Evolutionary conservation across 2,329 filamentous ascomycete genomes (phyloP).

Genomic region (Hyphodiscus sp.): DNA sequence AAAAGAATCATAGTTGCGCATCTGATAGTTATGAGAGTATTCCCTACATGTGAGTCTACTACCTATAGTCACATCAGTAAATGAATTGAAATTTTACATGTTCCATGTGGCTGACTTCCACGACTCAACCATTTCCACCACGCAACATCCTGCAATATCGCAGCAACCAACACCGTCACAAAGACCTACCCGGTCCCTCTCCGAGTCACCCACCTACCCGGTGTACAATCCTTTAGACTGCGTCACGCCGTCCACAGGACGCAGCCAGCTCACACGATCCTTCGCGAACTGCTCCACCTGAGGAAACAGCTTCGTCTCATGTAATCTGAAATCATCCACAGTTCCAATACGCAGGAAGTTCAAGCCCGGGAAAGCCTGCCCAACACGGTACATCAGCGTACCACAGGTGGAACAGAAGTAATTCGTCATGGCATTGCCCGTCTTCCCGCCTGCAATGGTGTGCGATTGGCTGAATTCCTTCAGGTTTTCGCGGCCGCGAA

Average conservation of each 20-base stretch:
- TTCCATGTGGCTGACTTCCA: too few species aligned
- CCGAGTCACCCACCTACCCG: too few species aligned
- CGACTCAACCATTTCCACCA: too few species aligned
- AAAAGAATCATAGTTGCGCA: too few species aligned
- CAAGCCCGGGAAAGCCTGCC: background rate
- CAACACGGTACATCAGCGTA: constrained; percentile 46
- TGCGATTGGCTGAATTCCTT: constrained; percentile 38
- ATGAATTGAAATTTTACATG: too few species aligned
- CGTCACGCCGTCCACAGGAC: constrained; percentile 30
- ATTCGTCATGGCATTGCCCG: constrained; percentile 50
- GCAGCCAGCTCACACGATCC: constrained; percentile 44
- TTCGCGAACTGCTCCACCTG: constrained; percentile 44
- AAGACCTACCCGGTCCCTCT: too few species aligned
- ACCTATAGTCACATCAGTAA: too few species aligned
- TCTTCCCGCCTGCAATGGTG: constrained; percentile 35
- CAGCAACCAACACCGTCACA: too few species aligned
- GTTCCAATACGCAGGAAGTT: constrained; percentile 47
- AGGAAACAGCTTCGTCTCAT: constrained; percentile 49
- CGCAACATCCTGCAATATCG: too few species aligned
- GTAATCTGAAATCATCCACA: constrained; percentile 52
- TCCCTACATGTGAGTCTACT: too few species aligned
- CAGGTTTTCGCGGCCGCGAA: constrained; percentile 46
- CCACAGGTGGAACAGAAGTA: constrained; percentile 55
- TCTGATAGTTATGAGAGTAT: too few species aligned
- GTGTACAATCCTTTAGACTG: constrained; percentile 10